Conservation (phyloP, 495 filamentous ascomycete genomes). For the Lasiosphaeria ovina region DNA sequence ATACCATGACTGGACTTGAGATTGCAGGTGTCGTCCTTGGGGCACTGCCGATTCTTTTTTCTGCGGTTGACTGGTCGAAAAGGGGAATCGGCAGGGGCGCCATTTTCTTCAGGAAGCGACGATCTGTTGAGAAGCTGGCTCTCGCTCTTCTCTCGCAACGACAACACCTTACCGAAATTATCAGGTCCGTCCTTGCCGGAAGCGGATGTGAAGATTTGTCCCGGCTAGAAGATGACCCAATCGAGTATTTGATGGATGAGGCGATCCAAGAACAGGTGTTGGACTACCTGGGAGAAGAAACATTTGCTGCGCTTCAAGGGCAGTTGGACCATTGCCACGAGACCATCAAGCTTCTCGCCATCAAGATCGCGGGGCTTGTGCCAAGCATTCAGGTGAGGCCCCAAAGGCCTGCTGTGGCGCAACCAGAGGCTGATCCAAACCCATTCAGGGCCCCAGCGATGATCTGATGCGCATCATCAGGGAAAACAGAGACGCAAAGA, state of each 20-base stretch:
- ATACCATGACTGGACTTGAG: constrained; percentile 1
- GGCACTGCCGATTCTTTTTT: not conserved
- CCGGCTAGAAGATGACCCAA: constrained; percentile 4
- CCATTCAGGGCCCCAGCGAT: no score
- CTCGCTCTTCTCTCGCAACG: not conserved
- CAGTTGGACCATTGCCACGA: no score
- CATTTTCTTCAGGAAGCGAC: not conserved
- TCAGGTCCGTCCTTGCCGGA: not conserved
- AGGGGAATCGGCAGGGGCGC: not conserved
- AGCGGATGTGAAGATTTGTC: constrained; percentile 7
- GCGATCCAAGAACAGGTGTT: not conserved
- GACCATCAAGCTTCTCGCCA: constrained; percentile 9
- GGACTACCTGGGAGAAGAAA: not conserved
- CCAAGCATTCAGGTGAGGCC: constrained; percentile 6
- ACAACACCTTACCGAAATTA: not conserved
- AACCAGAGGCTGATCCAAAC: no score
- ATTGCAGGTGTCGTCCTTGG: constrained; percentile 4
- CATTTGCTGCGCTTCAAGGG: not conserved
- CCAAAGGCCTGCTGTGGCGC: not conserved
- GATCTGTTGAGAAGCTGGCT: not conserved
- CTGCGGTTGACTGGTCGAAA: constrained; percentile 2
- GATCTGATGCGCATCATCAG: not conserved
- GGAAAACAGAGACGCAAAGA: not conserved
- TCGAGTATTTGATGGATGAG: constrained; percentile 3
- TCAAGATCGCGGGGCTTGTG: constrained; percentile 5